These are phyloP conservation scores for Plantago major DNA, from an alignment of 257 asterid species.

Conservation along the genomic window DNA sequence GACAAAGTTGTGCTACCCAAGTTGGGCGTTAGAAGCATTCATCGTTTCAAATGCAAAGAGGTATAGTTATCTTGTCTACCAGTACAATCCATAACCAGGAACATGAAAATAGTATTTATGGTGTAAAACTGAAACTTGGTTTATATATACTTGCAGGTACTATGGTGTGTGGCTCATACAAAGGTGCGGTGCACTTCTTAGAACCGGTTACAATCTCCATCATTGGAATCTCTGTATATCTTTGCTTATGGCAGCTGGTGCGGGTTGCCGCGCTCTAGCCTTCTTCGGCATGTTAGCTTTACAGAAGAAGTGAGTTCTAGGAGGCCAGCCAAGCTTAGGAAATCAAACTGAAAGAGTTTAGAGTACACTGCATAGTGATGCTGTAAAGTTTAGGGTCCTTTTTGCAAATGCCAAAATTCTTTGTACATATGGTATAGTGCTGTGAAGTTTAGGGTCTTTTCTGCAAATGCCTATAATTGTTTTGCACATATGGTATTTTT, in stretches of 20 bases:
- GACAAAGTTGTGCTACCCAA: slow-evolving; percentile 58
- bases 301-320: slow-evolving; percentile 31
- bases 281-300: slow-evolving; percentile 48
- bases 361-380: too few species aligned
- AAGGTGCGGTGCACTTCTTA: slow-evolving; percentile 49
- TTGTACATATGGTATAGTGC: too few species aligned
- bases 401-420: too few species aligned
- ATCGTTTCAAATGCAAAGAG: slow-evolving; percentile 74
- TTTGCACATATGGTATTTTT: too few species aligned
- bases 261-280: slow-evolving; percentile 45
- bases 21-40: slow-evolving; percentile 96
- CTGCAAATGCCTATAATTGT: too few species aligned
- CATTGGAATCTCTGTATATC: slow-evolving; percentile 41
- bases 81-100: not conserved
- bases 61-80: slow-evolving; percentile 41
- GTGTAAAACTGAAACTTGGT: not conserved
- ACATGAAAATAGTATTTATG: not conserved
- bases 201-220: slow-evolving; percentile 38
- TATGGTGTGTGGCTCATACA: slow-evolving; percentile 61
- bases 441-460: too few species aligned
- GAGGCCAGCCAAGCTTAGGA: not conserved
- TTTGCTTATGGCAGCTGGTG: slow-evolving; percentile 41
- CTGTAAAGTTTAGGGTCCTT: too few species aligned
- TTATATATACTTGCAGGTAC: slow-evolving; percentile 33
- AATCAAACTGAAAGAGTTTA: too few species aligned